Conservation (phyloP, 495 filamentous ascomycete species). For the Neurospora sp. region DNA sequence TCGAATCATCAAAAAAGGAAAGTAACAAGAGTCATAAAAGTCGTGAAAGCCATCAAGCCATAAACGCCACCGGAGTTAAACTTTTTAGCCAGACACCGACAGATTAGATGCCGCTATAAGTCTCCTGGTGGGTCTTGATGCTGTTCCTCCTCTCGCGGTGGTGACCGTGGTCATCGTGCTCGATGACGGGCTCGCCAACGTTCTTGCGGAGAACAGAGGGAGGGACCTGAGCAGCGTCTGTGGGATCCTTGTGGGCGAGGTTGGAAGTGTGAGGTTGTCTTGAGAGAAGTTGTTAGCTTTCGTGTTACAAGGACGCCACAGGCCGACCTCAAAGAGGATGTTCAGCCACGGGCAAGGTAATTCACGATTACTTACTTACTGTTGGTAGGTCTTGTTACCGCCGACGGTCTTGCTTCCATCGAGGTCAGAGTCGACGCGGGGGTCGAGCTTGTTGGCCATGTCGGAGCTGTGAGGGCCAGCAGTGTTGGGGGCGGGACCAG, state of each 20-base stretch:
- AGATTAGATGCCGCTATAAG: constrained; percentile 26
- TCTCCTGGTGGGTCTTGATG: constrained; percentile 29
- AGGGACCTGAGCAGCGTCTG: constrained; percentile 39
- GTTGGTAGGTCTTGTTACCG: constrained; percentile 32
- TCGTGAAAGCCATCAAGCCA: not conserved
- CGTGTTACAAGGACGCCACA: not conserved
- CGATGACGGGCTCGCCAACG: constrained; percentile 28
- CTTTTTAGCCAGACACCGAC: not conserved
- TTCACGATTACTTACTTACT: constrained; percentile 32
- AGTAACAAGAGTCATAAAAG: not conserved
- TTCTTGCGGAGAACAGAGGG: constrained; percentile 32
- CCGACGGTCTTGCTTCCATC: constrained; percentile 36
- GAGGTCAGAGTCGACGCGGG: constrained; percentile 42
- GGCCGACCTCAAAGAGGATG: not conserved
- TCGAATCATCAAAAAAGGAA: not conserved
- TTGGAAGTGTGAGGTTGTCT: not conserved
- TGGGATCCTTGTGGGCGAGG: constrained; percentile 24
- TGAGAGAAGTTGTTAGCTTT: not conserved
- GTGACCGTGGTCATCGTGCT: constrained; percentile 27
- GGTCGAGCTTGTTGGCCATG: constrained; percentile 44
- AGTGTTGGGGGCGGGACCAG: constrained; percentile 33
- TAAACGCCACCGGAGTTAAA: not conserved
- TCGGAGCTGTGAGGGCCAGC: constrained; percentile 46
- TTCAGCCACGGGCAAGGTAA: not conserved
- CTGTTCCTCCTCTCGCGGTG: constrained; percentile 30